phyloP scores from a whole-genome alignment of 805 yeast species.

The Candida taoyuanica region DNA sequence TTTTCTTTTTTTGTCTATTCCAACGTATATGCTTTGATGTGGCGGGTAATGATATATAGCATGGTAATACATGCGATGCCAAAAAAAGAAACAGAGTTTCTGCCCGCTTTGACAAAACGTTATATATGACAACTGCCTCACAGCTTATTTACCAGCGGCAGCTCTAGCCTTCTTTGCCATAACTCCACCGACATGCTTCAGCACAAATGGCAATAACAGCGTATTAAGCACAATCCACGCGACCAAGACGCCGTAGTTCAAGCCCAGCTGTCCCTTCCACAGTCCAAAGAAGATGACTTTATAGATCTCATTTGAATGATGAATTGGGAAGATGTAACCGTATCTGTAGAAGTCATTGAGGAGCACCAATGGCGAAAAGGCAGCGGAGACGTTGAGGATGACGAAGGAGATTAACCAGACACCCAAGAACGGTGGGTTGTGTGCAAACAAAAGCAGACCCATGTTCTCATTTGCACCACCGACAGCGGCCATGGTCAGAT shows the following conservation, averaged over 20 bases:
- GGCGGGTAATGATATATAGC: too few relatives aligned
- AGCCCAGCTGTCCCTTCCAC: conserved; percentile 52
- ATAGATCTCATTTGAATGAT: conserved; percentile 57
- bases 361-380: conserved; percentile 61
- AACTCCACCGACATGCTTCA: conserved; percentile 37
- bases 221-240: conserved; percentile 58
- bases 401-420: conserved; percentile 73
- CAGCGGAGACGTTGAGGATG: conserved; percentile 60
- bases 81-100: too few relatives aligned
- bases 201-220: conserved; percentile 38
- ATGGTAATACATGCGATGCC: too few relatives aligned
- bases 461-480: conserved; percentile 72
- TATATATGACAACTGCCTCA: too few relatives aligned
- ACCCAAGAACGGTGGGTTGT: conserved; percentile 61
- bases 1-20: too few relatives aligned
- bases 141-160: conserved; percentile 15
- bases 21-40: too few relatives aligned
- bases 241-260: conserved; percentile 52
- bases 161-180: conserved; percentile 29
- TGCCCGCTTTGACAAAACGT: too few relatives aligned
- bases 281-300: conserved; percentile 56
- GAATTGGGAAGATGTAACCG: conserved; percentile 68
- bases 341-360: conserved; percentile 53
- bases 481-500: conserved; percentile 66
- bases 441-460: conserved; percentile 45